These are phyloP conservation scores for Orbilia ellipsospora DNA, from an alignment of 2,329 filamentous ascomycete genomes.

Conservation along the genomic window DNA sequence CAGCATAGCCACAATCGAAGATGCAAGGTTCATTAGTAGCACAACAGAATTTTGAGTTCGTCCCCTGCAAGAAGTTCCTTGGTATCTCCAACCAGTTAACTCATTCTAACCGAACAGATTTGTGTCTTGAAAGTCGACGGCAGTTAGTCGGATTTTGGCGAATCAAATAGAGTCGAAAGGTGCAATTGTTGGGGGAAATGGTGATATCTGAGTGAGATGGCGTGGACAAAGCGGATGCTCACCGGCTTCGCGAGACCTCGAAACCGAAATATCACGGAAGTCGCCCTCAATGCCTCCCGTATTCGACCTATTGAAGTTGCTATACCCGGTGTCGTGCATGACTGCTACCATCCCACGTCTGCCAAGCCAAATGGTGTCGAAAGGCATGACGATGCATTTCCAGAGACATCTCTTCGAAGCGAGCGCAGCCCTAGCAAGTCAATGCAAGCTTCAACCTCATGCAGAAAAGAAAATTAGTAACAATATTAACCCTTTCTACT, in stretches of 20 bases:
- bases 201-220: too few relatives aligned
- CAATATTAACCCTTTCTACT: too few relatives aligned
- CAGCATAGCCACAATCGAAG: conserved; percentile 52
- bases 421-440: too few relatives aligned
- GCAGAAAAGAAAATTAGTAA: too few relatives aligned
- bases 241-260: not conserved
- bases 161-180: too few relatives aligned
- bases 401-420: too few relatives aligned
- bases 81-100: conserved; percentile 10
- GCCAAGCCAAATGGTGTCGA: too few relatives aligned
- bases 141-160: not conserved
- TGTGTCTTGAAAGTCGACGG: conserved; percentile 6
- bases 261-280: conserved; percentile 6
- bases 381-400: too few relatives aligned
- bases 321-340: not conserved
- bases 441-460: too few relatives aligned
- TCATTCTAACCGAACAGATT: not conserved
- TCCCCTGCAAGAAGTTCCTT: conserved; percentile 5
- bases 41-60: conserved; percentile 14
- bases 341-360: too few relatives aligned
- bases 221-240: conserved; percentile 15
- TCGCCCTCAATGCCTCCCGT: not conserved
- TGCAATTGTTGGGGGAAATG: too few relatives aligned
- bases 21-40: conserved; percentile 21
- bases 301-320: not conserved